Conservation (phyloP, 2,329 filamentous ascomycete species). For the Aureobasidium vineae region DNA sequence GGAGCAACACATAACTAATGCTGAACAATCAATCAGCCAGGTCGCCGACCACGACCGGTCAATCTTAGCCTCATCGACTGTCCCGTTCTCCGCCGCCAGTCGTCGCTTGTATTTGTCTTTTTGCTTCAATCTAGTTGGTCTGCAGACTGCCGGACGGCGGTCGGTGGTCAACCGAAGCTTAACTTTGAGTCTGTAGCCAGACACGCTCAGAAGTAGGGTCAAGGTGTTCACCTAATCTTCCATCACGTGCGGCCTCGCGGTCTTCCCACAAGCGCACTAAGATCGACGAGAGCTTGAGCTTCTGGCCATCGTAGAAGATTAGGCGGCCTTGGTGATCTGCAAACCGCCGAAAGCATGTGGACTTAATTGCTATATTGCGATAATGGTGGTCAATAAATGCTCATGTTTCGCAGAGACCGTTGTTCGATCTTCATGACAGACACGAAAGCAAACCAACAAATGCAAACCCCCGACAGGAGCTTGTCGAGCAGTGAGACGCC, state of each 20-base stretch:
- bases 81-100: background rate
- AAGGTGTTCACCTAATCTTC: background rate
- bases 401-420: background rate
- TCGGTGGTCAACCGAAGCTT: slow-evolving; percentile 14
- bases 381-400: background rate
- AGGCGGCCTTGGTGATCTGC: slow-evolving; percentile 5
- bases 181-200: background rate
- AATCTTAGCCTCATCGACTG: slow-evolving; percentile 4
- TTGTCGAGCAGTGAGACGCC: slow-evolving; percentile 14
- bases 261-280: background rate
- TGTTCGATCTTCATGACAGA: slow-evolving; percentile 5
- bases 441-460: slow-evolving; percentile 1
- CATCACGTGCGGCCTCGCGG: slow-evolving; percentile 11
- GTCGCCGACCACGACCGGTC: background rate
- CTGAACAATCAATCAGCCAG: background rate
- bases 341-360: background rate
- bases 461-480: slow-evolving; percentile 1
- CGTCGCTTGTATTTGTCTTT: background rate
- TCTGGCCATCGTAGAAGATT: slow-evolving; percentile 16
- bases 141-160: background rate
- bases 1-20: background rate
- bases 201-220: slow-evolving; percentile 10
- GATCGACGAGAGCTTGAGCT: slow-evolving; percentile 20
- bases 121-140: background rate
- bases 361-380: slow-evolving; percentile 11